These are phyloP conservation scores for Thraustochytrium sp. DNA, from an alignment of 352 stramenopile species.

Conservation along the genomic window DNA sequence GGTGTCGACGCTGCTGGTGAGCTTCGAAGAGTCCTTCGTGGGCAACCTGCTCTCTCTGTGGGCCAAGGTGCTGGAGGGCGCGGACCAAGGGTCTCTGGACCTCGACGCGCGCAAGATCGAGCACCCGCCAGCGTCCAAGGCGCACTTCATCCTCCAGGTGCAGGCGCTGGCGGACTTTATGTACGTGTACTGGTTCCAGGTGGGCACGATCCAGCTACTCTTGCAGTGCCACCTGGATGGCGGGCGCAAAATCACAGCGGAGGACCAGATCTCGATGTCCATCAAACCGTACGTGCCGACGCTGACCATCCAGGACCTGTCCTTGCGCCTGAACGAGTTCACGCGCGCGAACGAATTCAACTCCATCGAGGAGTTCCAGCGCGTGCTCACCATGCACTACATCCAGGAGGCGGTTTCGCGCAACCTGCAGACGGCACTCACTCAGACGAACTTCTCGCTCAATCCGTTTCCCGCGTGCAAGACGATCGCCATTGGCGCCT, in stretches of 20 bases:
- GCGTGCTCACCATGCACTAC: not conserved
- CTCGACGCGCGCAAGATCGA: not conserved
- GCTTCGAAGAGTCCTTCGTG: slow-evolving; percentile 23
- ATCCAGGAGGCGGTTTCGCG: not conserved
- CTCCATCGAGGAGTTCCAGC: not conserved
- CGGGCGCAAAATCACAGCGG: not conserved
- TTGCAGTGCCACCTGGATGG: slow-evolving; percentile 1
- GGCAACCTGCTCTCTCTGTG: not conserved
- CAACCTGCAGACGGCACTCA: not conserved
- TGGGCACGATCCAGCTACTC: not conserved
- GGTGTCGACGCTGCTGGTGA: not conserved
- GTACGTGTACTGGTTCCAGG: slow-evolving; percentile 37
- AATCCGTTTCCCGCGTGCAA: slow-evolving; percentile 17
- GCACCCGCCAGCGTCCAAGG: not conserved
- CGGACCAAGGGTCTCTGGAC: not conserved
- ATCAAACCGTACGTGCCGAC: not conserved
- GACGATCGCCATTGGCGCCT: not conserved
- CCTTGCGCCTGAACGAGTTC: slow-evolving; percentile 1
- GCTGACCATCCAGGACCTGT: slow-evolving; percentile 3
- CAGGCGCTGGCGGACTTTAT: slow-evolving; percentile 31
- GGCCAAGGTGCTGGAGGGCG: not conserved
- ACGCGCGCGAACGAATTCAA: not conserved
- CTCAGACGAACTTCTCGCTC: slow-evolving; percentile 10
- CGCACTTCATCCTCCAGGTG: slow-evolving; percentile 12
- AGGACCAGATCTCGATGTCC: slow-evolving; percentile 7